Evolutionary conservation across 2,329 filamentous ascomycete species (phyloP), one percentile per base, ranked within the genome.

Genomic region (Cytospora schulzeri): DNA sequence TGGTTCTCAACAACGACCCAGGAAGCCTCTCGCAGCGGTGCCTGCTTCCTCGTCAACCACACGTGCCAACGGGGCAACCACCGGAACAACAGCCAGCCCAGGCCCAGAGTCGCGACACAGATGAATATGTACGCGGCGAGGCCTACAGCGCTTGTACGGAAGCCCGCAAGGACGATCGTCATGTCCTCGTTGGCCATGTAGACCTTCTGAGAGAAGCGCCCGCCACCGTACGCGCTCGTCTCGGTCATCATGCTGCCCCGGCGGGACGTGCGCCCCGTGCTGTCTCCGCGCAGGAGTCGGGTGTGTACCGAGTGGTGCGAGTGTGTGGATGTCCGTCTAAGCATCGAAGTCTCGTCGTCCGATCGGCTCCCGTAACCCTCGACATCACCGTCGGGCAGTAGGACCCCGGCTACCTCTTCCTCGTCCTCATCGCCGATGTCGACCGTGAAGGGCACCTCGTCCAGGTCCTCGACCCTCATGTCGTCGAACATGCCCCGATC

Each of bases 1-100:
- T 98, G 93, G 72, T 99, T 97, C 84, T 90, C 95, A 68, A 98
- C 86, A 31, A 96, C 93, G 52, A 97, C 89, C 95, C 96, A 99
- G 66, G 91, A 84, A 72, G 92, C 95, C 62, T 91, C 86, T 61
- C 84, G 83, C 33, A 99, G 80, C 2, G 91, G 81, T 19, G 85
- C 86, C 6, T 88, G 79, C 60, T 80, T 84, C 31, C 95, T 95
- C 50, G 91, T 81, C 51, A 98, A 74, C 57, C 83, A 84, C 57
- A 98, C 88, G 71, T 91, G 88, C 92, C 92, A 96, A 65, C 88
- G 85, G 6, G 95, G 96, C 60, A 98, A 76, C 95, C 95, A 99
- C 67, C 93, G 86, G 63, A 98, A 85, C 6, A 98, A 72, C 17
- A 99, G 85, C 79, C 91, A 99, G 5, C 85, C 92, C 41, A 96